Base-by-base conservation (phyloP, 768 basidiomycete genomes). In the Tulasnella sp. region DNA sequence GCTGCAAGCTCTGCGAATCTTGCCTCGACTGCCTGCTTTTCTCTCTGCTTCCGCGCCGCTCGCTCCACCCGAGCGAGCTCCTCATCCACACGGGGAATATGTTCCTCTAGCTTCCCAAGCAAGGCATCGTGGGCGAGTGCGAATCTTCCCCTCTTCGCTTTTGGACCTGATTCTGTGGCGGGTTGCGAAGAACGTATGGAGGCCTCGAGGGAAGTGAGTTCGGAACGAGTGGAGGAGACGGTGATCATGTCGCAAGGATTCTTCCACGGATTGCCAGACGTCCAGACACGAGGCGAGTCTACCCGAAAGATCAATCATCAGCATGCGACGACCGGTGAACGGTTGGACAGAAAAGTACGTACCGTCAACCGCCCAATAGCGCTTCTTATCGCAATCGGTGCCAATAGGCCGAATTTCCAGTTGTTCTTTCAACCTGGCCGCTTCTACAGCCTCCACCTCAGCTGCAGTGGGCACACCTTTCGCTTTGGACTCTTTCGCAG, bases 241-340 rank as follows among this genome's bases (percentile, higher is more conserved):
- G 91, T 87, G 81, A 90, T 87, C 82, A 95, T 92, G 20, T 91
- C 91, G 44, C 93, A 90, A 13, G 67, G 90, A 55, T 91, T 91
- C 85, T 95, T 96, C 94, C 93, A 96, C 29, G 94, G 94, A 83
- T 96, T 96, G 18, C 92, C 93, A 44, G 94, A 95, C 61, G 88
- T 85, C 82, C 93, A 96, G 74, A 95, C 84, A 79, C 94, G 90
- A 37, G 94, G 93, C 72, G 94, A 95, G 86, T 93, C 94, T 95
- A 80, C 70, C 5, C 9, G 26, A 67, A 15, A 32, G n/a, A 29
- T 67, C 71, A 29, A 26, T 5, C 71, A 39, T 74, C 48, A 39
- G 55, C 39, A 57, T 37, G 37, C 18, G 40, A 39, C 16, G 55
- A 42, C 16, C 39, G 26, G 48, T 40, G 5, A 2, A 16, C 32